These are phyloP conservation scores for Suillus variegatus DNA, from an alignment of 768 basidiomycete species.

Conservation along the genomic window DNA sequence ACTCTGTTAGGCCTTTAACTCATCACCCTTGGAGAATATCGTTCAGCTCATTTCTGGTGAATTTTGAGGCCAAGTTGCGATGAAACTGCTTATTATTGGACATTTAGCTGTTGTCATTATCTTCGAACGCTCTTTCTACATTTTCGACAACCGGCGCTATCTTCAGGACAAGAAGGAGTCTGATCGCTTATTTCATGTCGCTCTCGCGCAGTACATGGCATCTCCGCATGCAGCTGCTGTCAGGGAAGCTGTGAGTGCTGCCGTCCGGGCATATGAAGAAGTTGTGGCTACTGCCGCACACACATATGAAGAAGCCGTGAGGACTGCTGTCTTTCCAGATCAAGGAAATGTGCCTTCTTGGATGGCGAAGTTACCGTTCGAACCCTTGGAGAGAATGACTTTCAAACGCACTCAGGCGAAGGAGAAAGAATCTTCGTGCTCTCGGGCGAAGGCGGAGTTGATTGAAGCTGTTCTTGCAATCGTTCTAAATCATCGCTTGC, in stretches of 20 bases:
- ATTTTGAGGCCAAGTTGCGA: neutral
- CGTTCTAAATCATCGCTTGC: neutral
- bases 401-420: too few species aligned
- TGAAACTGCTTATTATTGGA: neutral
- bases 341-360: too few species aligned
- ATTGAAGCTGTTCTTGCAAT: neutral
- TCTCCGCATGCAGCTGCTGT: neutral
- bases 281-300: neutral
- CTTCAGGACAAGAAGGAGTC: neutral
- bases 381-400: too few species aligned
- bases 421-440: neutral
- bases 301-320: too few species aligned
- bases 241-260: neutral
- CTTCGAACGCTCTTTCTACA: neutral
- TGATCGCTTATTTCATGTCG: neutral
- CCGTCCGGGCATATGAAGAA: neutral
- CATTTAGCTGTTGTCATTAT: neutral
- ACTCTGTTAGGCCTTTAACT: neutral
- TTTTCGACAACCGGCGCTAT: neutral
- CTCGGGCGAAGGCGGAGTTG: neutral
- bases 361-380: too few species aligned
- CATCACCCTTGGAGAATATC: neutral
- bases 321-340: too few species aligned
- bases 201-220: neutral
- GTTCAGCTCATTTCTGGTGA: neutral